Percentiles rank a stretch among this genome's conserved stretches.
Conservation (phyloP, 768 basidiomycete genomes). For the Serendipita sp. region DNA sequence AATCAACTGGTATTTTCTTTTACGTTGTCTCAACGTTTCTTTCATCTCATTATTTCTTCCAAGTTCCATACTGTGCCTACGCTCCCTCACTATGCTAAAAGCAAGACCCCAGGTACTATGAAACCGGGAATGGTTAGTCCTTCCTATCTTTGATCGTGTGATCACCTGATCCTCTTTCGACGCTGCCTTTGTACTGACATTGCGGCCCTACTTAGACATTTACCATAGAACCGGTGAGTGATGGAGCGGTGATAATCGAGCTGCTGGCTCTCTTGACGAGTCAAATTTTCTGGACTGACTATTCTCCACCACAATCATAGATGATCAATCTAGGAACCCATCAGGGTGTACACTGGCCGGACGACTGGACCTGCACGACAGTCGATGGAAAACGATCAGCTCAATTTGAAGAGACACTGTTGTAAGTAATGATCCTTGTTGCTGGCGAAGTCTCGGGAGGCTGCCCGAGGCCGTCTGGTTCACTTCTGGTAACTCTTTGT, state of each 20-base stretch:
- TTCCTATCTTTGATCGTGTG: conserved; percentile 3
- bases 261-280: conserved; percentile 7
- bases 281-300: background rate
- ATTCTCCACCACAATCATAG: conserved; percentile 23
- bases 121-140: conserved; percentile 73
- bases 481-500: background rate
- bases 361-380: conserved; percentile 94
- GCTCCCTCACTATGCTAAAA: conserved; percentile 88
- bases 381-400: conserved; percentile 80
- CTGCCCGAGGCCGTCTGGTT: background rate
- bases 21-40: conserved; percentile 2
- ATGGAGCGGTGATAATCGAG: background rate
- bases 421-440: conserved; percentile 40
- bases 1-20: conserved; percentile 69
- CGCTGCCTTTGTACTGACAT: background rate
- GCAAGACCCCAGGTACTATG: conserved; percentile 86
- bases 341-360: conserved; percentile 71
- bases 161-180: background rate
- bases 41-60: background rate
- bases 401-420: conserved; percentile 92
- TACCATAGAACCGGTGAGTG: conserved; percentile 62
- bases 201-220: conserved; percentile 24
- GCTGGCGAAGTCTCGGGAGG: background rate
- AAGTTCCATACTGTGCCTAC: conserved; percentile 38
- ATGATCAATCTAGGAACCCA: conserved; percentile 84